These are phyloP conservation scores for Nemania abortiva DNA, from an alignment of 2,329 filamentous ascomycete species.

Conservation along the genomic window DNA sequence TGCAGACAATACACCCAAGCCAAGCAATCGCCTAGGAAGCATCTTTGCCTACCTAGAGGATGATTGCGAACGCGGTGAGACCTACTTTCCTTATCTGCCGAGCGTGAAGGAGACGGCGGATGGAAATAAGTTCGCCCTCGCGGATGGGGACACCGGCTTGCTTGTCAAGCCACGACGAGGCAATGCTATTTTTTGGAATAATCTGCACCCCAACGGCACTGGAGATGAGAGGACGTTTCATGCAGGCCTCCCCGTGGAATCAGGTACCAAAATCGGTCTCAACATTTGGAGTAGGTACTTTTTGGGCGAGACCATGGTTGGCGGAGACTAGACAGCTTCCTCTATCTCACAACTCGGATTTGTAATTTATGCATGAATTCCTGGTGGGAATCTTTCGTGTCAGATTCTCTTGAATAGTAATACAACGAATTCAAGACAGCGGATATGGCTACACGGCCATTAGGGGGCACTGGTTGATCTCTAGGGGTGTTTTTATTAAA, in stretches of 20 bases:
- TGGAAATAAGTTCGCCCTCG: slow-evolving; percentile 32
- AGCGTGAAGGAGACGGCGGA: slow-evolving; percentile 33
- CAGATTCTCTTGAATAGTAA: too few relatives aligned
- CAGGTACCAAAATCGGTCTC: slow-evolving; percentile 34
- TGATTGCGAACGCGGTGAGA: slow-evolving; percentile 37
- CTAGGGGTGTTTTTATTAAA: too few relatives aligned
- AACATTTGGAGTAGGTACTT: slow-evolving; percentile 36
- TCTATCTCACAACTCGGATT: too few relatives aligned
- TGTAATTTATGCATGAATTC: too few relatives aligned
- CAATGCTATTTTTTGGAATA: slow-evolving; percentile 38
- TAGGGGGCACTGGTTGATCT: too few relatives aligned
- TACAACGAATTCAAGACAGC: too few relatives aligned
- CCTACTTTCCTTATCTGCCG: slow-evolving; percentile 37
- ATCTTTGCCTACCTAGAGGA: slow-evolving; percentile 40
- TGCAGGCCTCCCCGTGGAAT: slow-evolving; percentile 27
- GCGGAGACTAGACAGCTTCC: neutral
- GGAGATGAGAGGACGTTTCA: slow-evolving; percentile 31
- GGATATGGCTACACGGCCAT: too few relatives aligned
- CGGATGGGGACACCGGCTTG: slow-evolving; percentile 30
- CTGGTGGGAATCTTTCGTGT: too few relatives aligned
- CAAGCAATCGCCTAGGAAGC: slow-evolving; percentile 35
- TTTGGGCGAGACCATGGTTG: slow-evolving; percentile 28
- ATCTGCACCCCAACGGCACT: slow-evolving; percentile 31
- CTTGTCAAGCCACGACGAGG: slow-evolving; percentile 37
- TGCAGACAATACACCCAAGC: slow-evolving; percentile 15